phyloP scores from a whole-genome alignment of 495 filamentous ascomycete genomes.

The Bathelium albidoporum region DNA sequence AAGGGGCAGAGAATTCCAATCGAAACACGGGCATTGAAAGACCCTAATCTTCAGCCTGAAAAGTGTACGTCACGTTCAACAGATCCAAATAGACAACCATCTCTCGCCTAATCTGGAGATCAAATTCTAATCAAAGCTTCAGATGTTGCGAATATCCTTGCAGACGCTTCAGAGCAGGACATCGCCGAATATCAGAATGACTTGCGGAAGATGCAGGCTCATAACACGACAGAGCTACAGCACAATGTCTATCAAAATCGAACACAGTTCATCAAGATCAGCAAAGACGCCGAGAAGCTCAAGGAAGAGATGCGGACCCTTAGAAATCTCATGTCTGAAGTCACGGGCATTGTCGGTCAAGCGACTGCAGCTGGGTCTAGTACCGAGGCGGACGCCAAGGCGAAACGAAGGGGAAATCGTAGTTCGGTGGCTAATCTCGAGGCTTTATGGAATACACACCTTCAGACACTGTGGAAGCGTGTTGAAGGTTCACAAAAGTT shows the following conservation, averaged over 20 bases:
- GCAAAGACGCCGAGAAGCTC: conserved; percentile 95
- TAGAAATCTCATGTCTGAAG: conserved; percentile 75
- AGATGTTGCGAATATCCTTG: conserved; percentile 71
- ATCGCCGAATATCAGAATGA: conserved; percentile 72
- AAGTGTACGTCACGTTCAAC: conserved; percentile 24
- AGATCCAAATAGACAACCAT: not conserved
- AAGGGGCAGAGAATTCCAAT: conserved; percentile 39
- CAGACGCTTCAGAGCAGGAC: conserved; percentile 88
- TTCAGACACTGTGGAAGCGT: conserved; percentile 79
- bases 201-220: conserved; percentile 67
- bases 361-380: conserved; percentile 41
- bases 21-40: conserved; percentile 64
- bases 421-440: conserved; percentile 91
- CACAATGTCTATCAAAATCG: conserved; percentile 97
- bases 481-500: conserved; percentile 97
- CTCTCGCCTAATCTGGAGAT: not conserved
- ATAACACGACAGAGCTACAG: conserved; percentile 81
- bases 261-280: conserved; percentile 98
- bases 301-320: conserved; percentile 93
- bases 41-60: conserved; percentile 67
- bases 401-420: conserved; percentile 57
- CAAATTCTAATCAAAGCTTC: not conserved
- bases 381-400: conserved; percentile 26
- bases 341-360: conserved; percentile 62
- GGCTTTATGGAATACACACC: conserved; percentile 85